A percentile compares a stretch with the other conserved stretches of the same genome.
Evolutionary conservation across 164 flowering plant species (phyloP).

Genomic region (Piper betle): DNA sequence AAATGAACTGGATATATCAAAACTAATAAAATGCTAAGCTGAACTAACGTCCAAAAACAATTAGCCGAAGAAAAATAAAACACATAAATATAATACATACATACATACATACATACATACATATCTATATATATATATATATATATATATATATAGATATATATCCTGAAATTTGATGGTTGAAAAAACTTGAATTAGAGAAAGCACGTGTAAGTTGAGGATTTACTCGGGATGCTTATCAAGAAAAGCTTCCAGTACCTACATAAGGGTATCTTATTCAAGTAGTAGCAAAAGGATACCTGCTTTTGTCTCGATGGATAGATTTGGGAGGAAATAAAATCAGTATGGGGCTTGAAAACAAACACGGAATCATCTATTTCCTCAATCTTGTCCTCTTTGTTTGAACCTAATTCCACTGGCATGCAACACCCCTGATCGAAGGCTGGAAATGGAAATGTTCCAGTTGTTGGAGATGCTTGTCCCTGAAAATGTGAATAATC

Average conservation of each 20-base stretch:
- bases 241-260: too few species aligned
- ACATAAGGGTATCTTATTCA: not conserved
- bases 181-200: not conserved
- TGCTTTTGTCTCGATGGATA: slow-evolving; percentile 15
- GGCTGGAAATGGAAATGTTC: slow-evolving; percentile 30
- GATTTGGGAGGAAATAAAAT: slow-evolving; percentile 12
- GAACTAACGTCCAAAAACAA: too few species aligned
- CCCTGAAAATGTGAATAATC: slow-evolving; percentile 8
- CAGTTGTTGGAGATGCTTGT: slow-evolving; percentile 65
- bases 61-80: too few species aligned
- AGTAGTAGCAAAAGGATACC: slow-evolving; percentile 16
- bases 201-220: not conserved
- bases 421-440: slow-evolving; percentile 17
- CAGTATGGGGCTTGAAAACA: slow-evolving; percentile 22
- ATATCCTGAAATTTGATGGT: too few species aligned
- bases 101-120: too few species aligned
- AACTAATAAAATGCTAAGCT: too few species aligned
- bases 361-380: slow-evolving; percentile 17
- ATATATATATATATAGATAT: too few species aligned
- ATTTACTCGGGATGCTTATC: not conserved
- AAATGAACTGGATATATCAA: too few species aligned
- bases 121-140: too few species aligned
- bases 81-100: too few species aligned
- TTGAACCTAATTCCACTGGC: slow-evolving; percentile 9
- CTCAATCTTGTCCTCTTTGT: slow-evolving; percentile 13